Evolutionary conservation across 139 green algal genomes (phyloP), one percentile per base, ranked within the genome.

Genomic region (Trebouxia sp.): DNA sequence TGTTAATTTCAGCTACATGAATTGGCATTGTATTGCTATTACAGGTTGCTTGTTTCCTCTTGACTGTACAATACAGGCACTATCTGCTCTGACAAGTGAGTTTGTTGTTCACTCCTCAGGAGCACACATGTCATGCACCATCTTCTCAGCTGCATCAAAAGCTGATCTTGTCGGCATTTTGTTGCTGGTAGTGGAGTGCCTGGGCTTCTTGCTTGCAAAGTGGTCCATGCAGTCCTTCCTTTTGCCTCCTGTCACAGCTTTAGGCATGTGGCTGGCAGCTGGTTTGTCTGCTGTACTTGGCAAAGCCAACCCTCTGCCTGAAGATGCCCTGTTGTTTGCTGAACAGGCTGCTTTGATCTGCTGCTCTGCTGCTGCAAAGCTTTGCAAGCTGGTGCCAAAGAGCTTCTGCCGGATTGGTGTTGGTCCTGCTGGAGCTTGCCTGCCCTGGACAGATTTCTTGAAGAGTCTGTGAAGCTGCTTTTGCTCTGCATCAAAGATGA

Each of bases 151-250:
- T 30, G 62, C 62, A 28, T 72, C 62, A 45, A 72, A 72, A 35
- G 62, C 62, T 14, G 43, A 9, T 3, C 43, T 45, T 26, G 32
- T 26, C 9, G 62, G 62, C 32, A 72, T 72, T 15, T 30, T 45
- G 62, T 6, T 28, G 62, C 62, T 45, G 24, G 32, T 14, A 43
- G 5, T 6, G 6, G 62, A 72, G 62, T 43, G 62, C 35, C 62
- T 72, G 4, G 62, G 32, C 12, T 72, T 72, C 14, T 72, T 72
- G 62, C 35, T 45, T 26, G 35, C 32, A 43, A 45, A 72, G 12
- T 45, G 35, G 43, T 72, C 35, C 62, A 72, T 72, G 62, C 62
- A 30, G 35, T 72, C 62, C 35, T 72, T 45, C 32, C 62, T 72
- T 43, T 72, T 72, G 35, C 62, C 24, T 32, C 8, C 15, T 24